Conservation (phyloP, 2,329 filamentous ascomycete genomes). For the Cercospora beticola region DNA sequence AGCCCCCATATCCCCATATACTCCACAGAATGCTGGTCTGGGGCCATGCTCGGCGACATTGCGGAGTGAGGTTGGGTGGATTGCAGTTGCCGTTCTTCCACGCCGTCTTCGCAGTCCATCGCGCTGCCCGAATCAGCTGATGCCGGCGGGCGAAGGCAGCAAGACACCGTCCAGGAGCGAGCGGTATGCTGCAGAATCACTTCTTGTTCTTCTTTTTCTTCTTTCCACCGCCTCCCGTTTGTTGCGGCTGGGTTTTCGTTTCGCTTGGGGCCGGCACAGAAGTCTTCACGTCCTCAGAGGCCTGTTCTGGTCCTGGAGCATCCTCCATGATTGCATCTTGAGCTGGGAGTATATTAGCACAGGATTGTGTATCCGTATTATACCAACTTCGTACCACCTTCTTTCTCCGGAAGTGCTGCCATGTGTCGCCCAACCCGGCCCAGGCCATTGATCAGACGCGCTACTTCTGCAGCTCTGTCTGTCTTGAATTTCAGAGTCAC, state of each 20-base stretch:
- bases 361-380: neutral
- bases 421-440: slow-evolving; percentile 70
- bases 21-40: slow-evolving; percentile 4
- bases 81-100: neutral
- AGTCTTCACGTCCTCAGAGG: slow-evolving; percentile 23
- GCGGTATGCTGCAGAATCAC: slow-evolving; percentile 30
- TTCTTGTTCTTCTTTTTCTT: slow-evolving; percentile 52
- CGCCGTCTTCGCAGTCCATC: neutral
- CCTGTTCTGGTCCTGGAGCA: slow-evolving; percentile 29
- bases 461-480: slow-evolving; percentile 85
- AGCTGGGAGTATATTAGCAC: slow-evolving; percentile 13
- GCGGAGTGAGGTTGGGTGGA: neutral
- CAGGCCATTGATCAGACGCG: slow-evolving; percentile 73
- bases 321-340: slow-evolving; percentile 39
- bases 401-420: slow-evolving; percentile 49
- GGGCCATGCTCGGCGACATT: slow-evolving; percentile 17
- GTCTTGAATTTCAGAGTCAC: slow-evolving; percentile 88
- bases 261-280: slow-evolving; percentile 18
- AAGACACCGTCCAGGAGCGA: neutral
- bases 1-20: neutral
- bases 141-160: neutral
- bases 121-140: neutral
- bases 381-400: slow-evolving; percentile 37
- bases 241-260: slow-evolving; percentile 16
- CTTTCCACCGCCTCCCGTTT: slow-evolving; percentile 37